These are phyloP conservation scores for Kwoniella mangroviensis DNA, from an alignment of 768 basidiomycete genomes.

Conservation along the genomic window DNA sequence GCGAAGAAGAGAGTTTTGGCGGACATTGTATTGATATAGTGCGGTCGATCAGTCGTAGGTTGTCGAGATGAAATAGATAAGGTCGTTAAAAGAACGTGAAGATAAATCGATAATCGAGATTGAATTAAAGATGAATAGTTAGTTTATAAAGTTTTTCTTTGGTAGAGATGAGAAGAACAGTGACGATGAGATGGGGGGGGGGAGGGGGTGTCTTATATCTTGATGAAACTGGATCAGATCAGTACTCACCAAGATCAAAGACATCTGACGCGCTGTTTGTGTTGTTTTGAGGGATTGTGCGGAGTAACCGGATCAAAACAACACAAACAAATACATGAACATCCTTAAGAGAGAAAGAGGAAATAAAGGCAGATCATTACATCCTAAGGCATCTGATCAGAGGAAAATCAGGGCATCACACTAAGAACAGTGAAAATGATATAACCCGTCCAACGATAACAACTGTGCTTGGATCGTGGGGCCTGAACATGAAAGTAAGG, in stretches of 20 bases:
- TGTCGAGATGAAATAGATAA: background rate
- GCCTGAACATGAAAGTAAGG: background rate
- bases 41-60: conserved; percentile 2
- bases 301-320: conserved; percentile 8
- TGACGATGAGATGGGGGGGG: background rate
- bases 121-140: conserved; percentile 3
- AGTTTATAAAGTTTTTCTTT: background rate
- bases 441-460: background rate
- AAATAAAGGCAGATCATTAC: background rate
- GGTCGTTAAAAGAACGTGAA: conserved; percentile 21
- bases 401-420: conserved; percentile 13
- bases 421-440: conserved; percentile 2
- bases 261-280: conserved; percentile 12
- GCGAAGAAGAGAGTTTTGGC: conserved; percentile 40
- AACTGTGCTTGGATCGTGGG: conserved; percentile 8
- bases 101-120: background rate
- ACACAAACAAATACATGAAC: too few species aligned
- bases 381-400: background rate
- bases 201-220: background rate
- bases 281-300: background rate
- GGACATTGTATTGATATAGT: conserved; percentile 32
- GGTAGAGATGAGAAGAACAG: conserved; percentile 1
- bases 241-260: background rate
- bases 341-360: background rate
- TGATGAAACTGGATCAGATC: conserved; percentile 1